A percentile compares a stretch with the other conserved stretches of the same genome.
Conservation (phyloP, 1,284 basidiomycete species). For the Cutaneotrichosporon sp. region DNA sequence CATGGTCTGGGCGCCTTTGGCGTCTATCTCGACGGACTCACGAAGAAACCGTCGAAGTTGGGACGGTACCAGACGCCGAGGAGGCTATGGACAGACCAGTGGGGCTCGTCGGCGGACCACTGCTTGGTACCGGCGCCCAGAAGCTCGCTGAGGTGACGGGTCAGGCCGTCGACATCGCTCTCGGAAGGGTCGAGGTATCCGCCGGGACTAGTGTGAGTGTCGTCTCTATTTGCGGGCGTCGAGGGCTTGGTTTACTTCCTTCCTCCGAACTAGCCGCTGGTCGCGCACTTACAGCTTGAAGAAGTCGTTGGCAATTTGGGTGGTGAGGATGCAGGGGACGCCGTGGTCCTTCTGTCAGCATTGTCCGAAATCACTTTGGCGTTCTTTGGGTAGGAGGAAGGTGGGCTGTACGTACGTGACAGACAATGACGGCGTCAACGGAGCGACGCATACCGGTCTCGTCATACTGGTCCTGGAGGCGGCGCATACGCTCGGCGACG, state of each 20-base stretch:
- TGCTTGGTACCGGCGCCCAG: constrained; percentile 65
- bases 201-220: constrained; percentile 64
- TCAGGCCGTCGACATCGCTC: constrained; percentile 83
- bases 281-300: constrained; percentile 97
- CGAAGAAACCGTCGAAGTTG: constrained; percentile 97
- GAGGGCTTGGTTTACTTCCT: too few species aligned
- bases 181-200: constrained; percentile 96
- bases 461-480: constrained; percentile 92
- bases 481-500: constrained; percentile 79
- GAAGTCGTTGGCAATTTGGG: constrained; percentile 97
- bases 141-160: constrained; percentile 77
- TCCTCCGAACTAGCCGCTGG: too few species aligned
- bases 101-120: constrained; percentile 20
- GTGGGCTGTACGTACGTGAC: constrained; percentile 58
- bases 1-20: too few species aligned
- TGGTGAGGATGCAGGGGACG: constrained; percentile 91
- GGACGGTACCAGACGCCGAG: constrained; percentile 96
- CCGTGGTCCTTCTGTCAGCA: constrained; percentile 63
- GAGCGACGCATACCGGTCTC: constrained; percentile 91
- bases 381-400: neutral
- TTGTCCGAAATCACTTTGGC: too few species aligned
- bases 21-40: constrained; percentile 50
- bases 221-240: too few species aligned
- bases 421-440: constrained; percentile 93
- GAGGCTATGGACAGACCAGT: constrained; percentile 90